These are phyloP conservation scores for Petrea volubilis DNA, from an alignment of 257 asterid genomes.

Conservation along the genomic window DNA sequence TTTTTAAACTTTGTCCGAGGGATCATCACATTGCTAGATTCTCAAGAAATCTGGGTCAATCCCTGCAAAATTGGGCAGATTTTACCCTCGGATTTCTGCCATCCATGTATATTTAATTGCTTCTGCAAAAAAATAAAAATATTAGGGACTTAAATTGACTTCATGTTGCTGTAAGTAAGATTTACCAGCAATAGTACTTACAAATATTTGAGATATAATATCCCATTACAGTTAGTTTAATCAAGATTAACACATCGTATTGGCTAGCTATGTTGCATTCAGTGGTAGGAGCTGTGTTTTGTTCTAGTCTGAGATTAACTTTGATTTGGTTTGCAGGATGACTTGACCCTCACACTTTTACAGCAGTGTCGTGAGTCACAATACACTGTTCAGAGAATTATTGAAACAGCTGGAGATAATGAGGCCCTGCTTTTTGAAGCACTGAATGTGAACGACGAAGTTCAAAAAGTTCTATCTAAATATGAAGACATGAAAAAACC, in stretches of 20 bases:
- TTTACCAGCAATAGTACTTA: no score
- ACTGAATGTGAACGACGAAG: constrained; percentile 84
- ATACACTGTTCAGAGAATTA: constrained; percentile 65
- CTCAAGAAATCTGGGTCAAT: no score
- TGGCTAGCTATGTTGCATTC: constrained; percentile 3
- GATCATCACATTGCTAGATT: no score
- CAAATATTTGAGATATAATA: not conserved
- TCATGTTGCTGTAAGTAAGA: not conserved
- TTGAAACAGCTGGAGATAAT: constrained; percentile 76
- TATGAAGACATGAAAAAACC: constrained; percentile 74
- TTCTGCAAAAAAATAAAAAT: not conserved
- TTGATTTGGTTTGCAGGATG: constrained; percentile 56
- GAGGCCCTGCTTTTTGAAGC: constrained; percentile 96
- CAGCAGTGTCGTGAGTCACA: constrained; percentile 84
- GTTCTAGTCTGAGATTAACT: not conserved
- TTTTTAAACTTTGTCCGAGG: no score
- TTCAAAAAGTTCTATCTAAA: constrained; percentile 70
- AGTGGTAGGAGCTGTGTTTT: not conserved
- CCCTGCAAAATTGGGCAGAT: no score
- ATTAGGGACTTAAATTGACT: constrained; percentile 10
- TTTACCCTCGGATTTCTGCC: no score
- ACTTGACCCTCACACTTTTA: constrained; percentile 68
- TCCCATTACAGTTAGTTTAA: not conserved
- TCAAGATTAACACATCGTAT: not conserved
- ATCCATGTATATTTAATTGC: not conserved